These are phyloP conservation scores for Cryptococcus neoformans DNA, from an alignment of 1,284 basidiomycete genomes.

Conservation along the genomic window DNA sequence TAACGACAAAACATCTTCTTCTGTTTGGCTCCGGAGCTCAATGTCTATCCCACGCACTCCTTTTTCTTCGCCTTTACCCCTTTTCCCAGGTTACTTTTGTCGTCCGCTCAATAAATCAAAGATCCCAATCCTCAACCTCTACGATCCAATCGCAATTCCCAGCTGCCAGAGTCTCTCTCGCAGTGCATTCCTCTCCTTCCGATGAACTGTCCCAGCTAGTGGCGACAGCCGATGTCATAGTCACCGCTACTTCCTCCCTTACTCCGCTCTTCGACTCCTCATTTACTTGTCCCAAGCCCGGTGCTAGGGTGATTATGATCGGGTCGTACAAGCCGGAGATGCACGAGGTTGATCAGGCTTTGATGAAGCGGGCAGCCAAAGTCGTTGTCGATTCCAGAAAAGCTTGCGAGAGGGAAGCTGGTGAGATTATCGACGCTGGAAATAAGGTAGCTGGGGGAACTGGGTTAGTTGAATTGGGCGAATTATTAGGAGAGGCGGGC, in stretches of 20 bases:
- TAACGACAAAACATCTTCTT: conserved; percentile 55
- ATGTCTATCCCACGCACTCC: conserved; percentile 62
- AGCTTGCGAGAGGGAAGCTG: conserved; percentile 69
- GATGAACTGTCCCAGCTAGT: conserved; percentile 26
- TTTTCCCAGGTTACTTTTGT: conserved; percentile 61
- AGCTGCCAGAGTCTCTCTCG: conserved; percentile 28
- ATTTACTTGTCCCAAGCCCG: conserved; percentile 26
- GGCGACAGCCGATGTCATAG: conserved; percentile 41
- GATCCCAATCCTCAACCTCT: conserved; percentile 53
- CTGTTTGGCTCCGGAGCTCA: conserved; percentile 69
- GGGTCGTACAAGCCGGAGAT: conserved; percentile 78
- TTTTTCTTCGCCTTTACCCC: conserved; percentile 61
- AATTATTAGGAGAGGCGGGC: conserved; percentile 12
- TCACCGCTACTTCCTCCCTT: conserved; percentile 71
- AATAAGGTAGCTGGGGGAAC: conserved; percentile 41
- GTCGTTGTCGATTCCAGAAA: conserved; percentile 69
- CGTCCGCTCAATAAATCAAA: conserved; percentile 59
- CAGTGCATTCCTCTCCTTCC: conserved; percentile 1
- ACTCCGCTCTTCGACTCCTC: conserved; percentile 59
- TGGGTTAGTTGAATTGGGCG: conserved; percentile 37
- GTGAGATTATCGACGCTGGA: conserved; percentile 61
- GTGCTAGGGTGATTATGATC: conserved; percentile 70
- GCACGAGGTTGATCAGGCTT: conserved; percentile 64
- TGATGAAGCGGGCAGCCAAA: conserved; percentile 56
- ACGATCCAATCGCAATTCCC: conserved; percentile 53